phyloP scores from a whole-genome alignment of 2,329 filamentous ascomycete genomes.

The Monosporascus cannonballus region DNA sequence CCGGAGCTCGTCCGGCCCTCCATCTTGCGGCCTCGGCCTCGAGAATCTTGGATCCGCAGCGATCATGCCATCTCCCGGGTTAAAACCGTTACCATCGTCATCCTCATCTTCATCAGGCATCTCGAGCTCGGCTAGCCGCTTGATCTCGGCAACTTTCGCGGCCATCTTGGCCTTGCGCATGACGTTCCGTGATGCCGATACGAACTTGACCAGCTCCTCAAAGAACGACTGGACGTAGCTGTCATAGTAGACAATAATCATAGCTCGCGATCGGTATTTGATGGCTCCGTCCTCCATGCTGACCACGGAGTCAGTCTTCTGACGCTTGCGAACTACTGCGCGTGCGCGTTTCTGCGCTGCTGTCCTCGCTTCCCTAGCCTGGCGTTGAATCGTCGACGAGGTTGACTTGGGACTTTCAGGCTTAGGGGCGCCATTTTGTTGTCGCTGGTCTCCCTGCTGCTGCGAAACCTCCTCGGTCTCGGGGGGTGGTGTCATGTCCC shows the following conservation, averaged over 20 bases:
- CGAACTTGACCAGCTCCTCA: slow-evolving; percentile 74
- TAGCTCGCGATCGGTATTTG: slow-evolving; percentile 63
- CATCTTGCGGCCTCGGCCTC: slow-evolving; percentile 5
- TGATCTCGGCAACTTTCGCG: slow-evolving; percentile 63
- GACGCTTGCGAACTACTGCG: slow-evolving; percentile 42
- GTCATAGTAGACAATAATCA: slow-evolving; percentile 90
- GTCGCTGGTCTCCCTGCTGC: slow-evolving; percentile 15
- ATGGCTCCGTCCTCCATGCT: slow-evolving; percentile 41
- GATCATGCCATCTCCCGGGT: slow-evolving; percentile 17
- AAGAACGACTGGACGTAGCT: slow-evolving; percentile 78
- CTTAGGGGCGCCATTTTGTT: slow-evolving; percentile 14
- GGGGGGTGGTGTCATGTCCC: slow-evolving; percentile 8
- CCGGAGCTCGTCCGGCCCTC: slow-evolving; percentile 19
- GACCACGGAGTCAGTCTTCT: slow-evolving; percentile 45
- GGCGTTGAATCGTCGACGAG: slow-evolving; percentile 28
- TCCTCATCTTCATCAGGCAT: slow-evolving; percentile 44
- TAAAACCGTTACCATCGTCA: slow-evolving; percentile 25
- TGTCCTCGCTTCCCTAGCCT: slow-evolving; percentile 39
- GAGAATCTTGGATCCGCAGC: slow-evolving; percentile 13
- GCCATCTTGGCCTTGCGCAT: slow-evolving; percentile 87
- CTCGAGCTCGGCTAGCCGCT: slow-evolving; percentile 53
- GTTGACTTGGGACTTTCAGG: slow-evolving; percentile 29
- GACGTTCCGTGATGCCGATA: slow-evolving; percentile 73
- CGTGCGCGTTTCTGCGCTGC: slow-evolving; percentile 40
- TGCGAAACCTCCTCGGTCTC: slow-evolving; percentile 10